phyloP scores from a whole-genome alignment of 2,329 filamentous ascomycete genomes.

The Pyrenochaeta sp. region DNA sequence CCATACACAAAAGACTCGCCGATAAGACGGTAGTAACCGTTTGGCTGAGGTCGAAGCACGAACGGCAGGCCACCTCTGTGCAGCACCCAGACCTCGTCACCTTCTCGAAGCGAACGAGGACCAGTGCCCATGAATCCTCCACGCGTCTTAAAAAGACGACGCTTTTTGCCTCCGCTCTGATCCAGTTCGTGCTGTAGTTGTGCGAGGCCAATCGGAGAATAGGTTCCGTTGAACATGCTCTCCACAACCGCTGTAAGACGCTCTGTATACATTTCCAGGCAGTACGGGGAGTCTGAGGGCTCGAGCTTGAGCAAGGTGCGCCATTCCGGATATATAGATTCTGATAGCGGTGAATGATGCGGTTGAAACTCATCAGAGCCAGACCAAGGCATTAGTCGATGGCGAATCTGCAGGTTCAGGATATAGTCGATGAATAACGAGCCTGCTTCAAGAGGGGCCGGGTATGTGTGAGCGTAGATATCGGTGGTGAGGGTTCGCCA shows the following conservation, averaged over 20 bases:
- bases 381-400: conserved; percentile 38
- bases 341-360: conserved; percentile 33
- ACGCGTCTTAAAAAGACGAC: conserved; percentile 32
- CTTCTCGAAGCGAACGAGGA: conserved; percentile 24
- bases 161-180: conserved; percentile 29
- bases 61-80: conserved; percentile 25
- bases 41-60: conserved; percentile 22
- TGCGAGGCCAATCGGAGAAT: conserved; percentile 35
- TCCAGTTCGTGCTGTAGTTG: conserved; percentile 41
- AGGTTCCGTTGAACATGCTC: conserved; percentile 39
- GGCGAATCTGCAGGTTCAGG: conserved; percentile 37
- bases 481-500: conserved; percentile 37
- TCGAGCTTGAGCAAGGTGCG: conserved; percentile 31
- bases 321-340: conserved; percentile 39
- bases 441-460: conserved; percentile 24
- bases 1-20: conserved; percentile 38
- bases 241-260: conserved; percentile 29
- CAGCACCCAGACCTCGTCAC: conserved; percentile 33
- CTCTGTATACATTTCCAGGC: conserved; percentile 21
- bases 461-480: conserved; percentile 30
- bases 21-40: conserved; percentile 29
- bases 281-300: conserved; percentile 26
- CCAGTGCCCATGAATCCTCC: conserved; percentile 32
- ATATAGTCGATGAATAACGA: conserved; percentile 38
- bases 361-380: conserved; percentile 36